Percentiles rank a stretch among this genome's conserved stretches.
These are phyloP conservation scores for Picea abies DNA, from an alignment of 83 land plant species.

Conservation along the genomic window DNA sequence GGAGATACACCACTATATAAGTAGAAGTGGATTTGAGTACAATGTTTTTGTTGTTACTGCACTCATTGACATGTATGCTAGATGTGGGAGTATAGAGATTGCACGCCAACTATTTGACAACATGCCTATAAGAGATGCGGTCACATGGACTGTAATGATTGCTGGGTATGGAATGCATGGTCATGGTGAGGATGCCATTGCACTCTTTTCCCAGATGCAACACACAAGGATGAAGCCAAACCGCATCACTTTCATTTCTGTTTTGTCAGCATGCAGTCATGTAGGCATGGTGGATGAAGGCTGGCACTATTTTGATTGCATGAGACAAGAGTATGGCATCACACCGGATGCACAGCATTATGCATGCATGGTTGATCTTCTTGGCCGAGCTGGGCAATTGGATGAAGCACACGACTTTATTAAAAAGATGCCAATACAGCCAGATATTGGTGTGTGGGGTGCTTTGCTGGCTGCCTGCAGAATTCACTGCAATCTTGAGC, in stretches of 20 bases:
- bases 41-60: slow-evolving; percentile 22
- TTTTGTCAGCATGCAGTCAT: slow-evolving; percentile 19
- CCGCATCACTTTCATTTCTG: slow-evolving; percentile 17
- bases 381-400: slow-evolving; percentile 18
- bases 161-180: slow-evolving; percentile 24
- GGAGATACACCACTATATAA: slow-evolving; percentile 34
- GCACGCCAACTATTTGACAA: slow-evolving; percentile 3
- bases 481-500: slow-evolving; percentile 32
- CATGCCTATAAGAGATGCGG: slow-evolving; percentile 5
- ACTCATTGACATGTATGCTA: slow-evolving; percentile 16
- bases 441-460: slow-evolving; percentile 15
- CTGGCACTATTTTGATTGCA: background rate
- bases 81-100: slow-evolving; percentile 13
- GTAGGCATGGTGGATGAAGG: slow-evolving; percentile 20
- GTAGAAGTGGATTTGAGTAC: slow-evolving; percentile 9
- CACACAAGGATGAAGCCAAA: slow-evolving; percentile 1
- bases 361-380: slow-evolving; percentile 28
- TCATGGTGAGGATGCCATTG: slow-evolving; percentile 1
- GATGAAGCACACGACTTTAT: slow-evolving; percentile 14
- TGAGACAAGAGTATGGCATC: slow-evolving; percentile 15
- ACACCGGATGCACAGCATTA: slow-evolving; percentile 2
- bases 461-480: slow-evolving; percentile 26
- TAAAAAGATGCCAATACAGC: slow-evolving; percentile 5
- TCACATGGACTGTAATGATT: slow-evolving; percentile 20
- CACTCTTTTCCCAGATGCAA: slow-evolving; percentile 9